Conservation (phyloP, 148 eudicot species). For the Nyssa sinensis region DNA sequence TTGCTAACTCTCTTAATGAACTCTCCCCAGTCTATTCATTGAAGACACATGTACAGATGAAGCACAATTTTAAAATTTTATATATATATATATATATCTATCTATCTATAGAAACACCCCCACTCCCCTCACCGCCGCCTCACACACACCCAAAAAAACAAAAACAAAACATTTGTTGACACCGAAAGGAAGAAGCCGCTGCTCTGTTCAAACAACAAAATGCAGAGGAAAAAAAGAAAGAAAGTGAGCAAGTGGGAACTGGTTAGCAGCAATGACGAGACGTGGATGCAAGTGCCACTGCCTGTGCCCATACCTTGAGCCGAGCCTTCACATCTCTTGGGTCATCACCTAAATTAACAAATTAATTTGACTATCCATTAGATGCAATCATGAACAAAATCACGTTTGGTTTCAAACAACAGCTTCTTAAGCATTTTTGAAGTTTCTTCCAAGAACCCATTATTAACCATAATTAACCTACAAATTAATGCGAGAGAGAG, state of each 20-base stretch:
- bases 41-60: too few species aligned
- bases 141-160: too few species aligned
- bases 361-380: not conserved
- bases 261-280: conserved; percentile 13
- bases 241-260: not conserved
- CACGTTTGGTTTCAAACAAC: not conserved
- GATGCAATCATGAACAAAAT: not conserved
- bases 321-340: conserved; percentile 34
- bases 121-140: too few species aligned
- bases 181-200: not conserved
- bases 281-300: conserved; percentile 34
- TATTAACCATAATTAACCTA: too few species aligned
- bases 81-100: too few species aligned
- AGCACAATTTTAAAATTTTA: too few species aligned
- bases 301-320: conserved; percentile 36
- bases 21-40: too few species aligned
- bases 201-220: not conserved
- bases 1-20: too few species aligned
- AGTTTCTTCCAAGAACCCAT: too few species aligned
- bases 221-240: not conserved
- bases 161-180: not conserved
- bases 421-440: too few species aligned
- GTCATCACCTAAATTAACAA: conserved; percentile 24
- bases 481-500: not conserved
- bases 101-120: too few species aligned